These are phyloP conservation scores for Termitomyces titanicus DNA, from an alignment of 768 basidiomycete genomes.

Conservation along the genomic window DNA sequence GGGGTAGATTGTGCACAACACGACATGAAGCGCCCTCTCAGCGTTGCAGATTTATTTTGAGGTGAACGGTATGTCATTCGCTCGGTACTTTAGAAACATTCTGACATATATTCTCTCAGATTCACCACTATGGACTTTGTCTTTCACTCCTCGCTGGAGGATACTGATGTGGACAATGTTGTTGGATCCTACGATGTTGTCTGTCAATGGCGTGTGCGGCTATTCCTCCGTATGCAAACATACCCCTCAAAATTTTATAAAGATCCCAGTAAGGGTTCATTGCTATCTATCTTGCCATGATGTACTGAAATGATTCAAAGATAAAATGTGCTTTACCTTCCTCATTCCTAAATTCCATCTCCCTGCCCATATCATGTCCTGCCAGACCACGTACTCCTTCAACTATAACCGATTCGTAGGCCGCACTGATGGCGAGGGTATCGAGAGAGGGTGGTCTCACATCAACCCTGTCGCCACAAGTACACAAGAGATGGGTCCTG, in stretches of 20 bases:
- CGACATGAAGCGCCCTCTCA: neutral
- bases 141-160: constrained; percentile 17
- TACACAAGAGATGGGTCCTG: constrained; percentile 32
- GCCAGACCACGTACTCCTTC: too few relatives aligned
- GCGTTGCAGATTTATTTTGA: neutral
- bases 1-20: constrained; percentile 5
- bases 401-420: constrained; percentile 19
- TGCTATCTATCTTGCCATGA: too few relatives aligned
- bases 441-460: constrained; percentile 25
- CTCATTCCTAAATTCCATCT: too few relatives aligned
- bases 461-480: constrained; percentile 22
- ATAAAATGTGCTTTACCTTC: too few relatives aligned
- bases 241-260: neutral
- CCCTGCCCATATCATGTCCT: too few relatives aligned
- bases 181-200: constrained; percentile 30
- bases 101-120: neutral
- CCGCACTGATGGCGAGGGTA: constrained; percentile 28
- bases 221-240: constrained; percentile 11
- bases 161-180: constrained; percentile 1
- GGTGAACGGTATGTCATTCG: constrained; percentile 19
- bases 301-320: too few relatives aligned
- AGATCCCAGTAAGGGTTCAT: too few relatives aligned
- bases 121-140: constrained; percentile 13
- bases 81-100: neutral
- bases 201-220: constrained; percentile 24